Conservation (phyloP, 148 eudicot species). For the Talinum fruticosum region DNA sequence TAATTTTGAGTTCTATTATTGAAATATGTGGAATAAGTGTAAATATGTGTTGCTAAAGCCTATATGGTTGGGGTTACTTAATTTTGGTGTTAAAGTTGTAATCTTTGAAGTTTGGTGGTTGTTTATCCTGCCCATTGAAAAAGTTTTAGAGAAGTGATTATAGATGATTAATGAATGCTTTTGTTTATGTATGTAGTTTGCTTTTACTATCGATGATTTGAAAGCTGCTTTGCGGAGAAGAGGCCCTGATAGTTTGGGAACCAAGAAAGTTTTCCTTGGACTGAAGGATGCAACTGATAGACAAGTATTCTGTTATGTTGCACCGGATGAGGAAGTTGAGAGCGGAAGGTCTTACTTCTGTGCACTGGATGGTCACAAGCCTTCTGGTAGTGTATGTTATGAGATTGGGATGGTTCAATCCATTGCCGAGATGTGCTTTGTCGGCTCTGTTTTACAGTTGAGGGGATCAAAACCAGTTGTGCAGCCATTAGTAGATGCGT, state of each 20-base stretch:
- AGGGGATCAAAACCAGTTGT: slow-evolving; percentile 60
- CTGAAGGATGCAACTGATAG: slow-evolving; percentile 23
- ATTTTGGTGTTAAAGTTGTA: neutral
- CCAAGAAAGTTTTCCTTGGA: slow-evolving; percentile 41
- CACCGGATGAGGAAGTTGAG: slow-evolving; percentile 25
- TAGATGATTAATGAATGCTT: neutral
- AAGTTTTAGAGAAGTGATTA: slow-evolving; percentile 1
- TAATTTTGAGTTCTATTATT: neutral
- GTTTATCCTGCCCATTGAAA: neutral
- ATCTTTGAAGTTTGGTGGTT: neutral
- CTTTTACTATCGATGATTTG: slow-evolving; percentile 47
- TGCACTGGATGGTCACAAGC: slow-evolving; percentile 1
- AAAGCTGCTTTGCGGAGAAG: slow-evolving; percentile 67
- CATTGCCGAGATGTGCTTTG: slow-evolving; percentile 47
- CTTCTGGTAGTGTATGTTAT: slow-evolving; percentile 25
- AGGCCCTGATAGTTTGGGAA: slow-evolving; percentile 88
- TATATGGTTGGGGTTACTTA: neutral
- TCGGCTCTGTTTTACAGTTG: slow-evolving; percentile 82
- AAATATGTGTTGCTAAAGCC: neutral
- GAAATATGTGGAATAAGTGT: neutral
- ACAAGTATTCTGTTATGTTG: slow-evolving; percentile 24
- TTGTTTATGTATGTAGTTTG: slow-evolving; percentile 22
- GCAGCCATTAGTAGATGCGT: slow-evolving; percentile 73
- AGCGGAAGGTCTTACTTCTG: slow-evolving; percentile 15
- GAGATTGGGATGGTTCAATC: slow-evolving; percentile 19